These are phyloP conservation scores for Centaurea solstitialis DNA, from an alignment of 129 eudicot species.

Conservation along the genomic window DNA sequence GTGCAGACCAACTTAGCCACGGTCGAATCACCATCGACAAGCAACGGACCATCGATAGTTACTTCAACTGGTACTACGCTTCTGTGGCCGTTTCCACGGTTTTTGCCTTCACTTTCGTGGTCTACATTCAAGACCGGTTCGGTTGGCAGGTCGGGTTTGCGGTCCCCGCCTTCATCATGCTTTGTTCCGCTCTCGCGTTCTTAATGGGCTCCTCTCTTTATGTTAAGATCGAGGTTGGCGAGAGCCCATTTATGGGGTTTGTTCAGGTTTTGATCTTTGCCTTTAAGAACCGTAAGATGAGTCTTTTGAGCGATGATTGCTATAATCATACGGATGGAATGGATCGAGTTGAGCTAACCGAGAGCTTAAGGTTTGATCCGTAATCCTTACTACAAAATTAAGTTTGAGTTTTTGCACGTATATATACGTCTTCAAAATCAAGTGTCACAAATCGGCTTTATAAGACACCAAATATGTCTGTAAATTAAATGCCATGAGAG, in stretches of 20 bases:
- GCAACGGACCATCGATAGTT: constrained; percentile 43
- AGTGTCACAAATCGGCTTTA: no score
- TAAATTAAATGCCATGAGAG: no score
- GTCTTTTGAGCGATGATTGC: constrained; percentile 20
- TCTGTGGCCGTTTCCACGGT: constrained; percentile 22
- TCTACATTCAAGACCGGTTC: constrained; percentile 50
- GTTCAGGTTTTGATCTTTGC: constrained; percentile 43
- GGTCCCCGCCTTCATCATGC: constrained; percentile 48
- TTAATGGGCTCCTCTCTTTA: constrained; percentile 45
- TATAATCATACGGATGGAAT: constrained; percentile 33
- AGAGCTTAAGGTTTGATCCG: constrained; percentile 33
- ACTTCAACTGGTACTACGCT: constrained; percentile 67
- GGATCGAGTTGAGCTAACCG: constrained; percentile 29
- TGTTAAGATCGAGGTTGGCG: constrained; percentile 31
- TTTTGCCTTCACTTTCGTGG: constrained; percentile 43
- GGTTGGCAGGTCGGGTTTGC: constrained; percentile 69
- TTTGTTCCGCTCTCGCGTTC: constrained; percentile 39
- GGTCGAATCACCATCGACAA: constrained; percentile 31
- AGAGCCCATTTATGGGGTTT: constrained; percentile 41
- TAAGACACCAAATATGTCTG: no score
- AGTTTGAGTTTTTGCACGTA: no score
- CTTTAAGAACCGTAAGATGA: constrained; percentile 34
- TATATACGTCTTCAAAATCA: no score
- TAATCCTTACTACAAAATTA: background rate
- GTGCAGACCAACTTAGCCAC: constrained; percentile 54